phyloP scores from a whole-genome alignment of 1,139 yeast genomes.

The Hyphopichia wangnamkhiaoensis region DNA sequence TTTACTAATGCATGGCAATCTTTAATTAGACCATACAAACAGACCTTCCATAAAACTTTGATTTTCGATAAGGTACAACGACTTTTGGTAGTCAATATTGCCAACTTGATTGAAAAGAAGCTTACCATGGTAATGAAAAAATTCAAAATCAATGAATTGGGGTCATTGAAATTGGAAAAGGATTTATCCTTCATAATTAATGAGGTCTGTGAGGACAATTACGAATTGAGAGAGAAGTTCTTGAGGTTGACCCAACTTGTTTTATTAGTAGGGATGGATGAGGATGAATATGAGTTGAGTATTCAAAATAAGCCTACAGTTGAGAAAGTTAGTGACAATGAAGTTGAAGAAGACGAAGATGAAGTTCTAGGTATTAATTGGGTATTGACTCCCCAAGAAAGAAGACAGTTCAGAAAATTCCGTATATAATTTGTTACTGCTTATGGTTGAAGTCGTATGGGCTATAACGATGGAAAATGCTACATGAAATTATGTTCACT shows the following conservation, averaged over 20 bases:
- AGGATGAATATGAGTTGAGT: slow-evolving; percentile 61
- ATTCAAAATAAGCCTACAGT: slow-evolving; percentile 16
- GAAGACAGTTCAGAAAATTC: slow-evolving; percentile 56
- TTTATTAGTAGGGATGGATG: slow-evolving; percentile 79
- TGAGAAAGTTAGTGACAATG: slow-evolving; percentile 15
- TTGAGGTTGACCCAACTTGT: slow-evolving; percentile 81
- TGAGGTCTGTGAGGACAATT: slow-evolving; percentile 61
- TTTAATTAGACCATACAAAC: slow-evolving; percentile 64
- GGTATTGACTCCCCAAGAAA: slow-evolving; percentile 78
- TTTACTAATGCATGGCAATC: slow-evolving; percentile 67
- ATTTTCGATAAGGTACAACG: slow-evolving; percentile 50
- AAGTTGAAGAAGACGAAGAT: slow-evolving; percentile 43
- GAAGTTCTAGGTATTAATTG: slow-evolving; percentile 59
- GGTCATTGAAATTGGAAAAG: slow-evolving; percentile 80
- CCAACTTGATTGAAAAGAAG: slow-evolving; percentile 60
- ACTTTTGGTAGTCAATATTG: slow-evolving; percentile 53
- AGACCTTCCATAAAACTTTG: slow-evolving; percentile 52
- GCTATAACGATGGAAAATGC: too few species aligned
- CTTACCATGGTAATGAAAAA: slow-evolving; percentile 64
- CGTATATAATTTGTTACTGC: too few species aligned
- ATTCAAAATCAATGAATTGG: slow-evolving; percentile 69
- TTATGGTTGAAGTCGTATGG: too few species aligned
- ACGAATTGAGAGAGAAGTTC: slow-evolving; percentile 75
- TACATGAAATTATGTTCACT: too few species aligned
- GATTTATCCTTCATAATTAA: slow-evolving; percentile 76